phyloP scores from a whole-genome alignment of 2,329 filamentous ascomycete genomes.

The Paraconiothyrium brasiliense region DNA sequence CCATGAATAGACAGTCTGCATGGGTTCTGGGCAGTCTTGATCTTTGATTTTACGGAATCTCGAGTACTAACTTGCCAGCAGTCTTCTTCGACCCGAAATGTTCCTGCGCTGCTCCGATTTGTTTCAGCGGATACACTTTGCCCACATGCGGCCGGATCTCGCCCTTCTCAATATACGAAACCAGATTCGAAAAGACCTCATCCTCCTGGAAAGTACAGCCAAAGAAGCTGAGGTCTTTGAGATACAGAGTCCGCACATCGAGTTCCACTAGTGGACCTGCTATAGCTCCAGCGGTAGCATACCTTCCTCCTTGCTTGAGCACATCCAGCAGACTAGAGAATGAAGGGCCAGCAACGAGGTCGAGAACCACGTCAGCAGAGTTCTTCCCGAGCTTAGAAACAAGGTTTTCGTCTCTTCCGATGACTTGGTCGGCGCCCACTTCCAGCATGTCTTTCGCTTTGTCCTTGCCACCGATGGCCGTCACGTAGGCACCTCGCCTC shows the following conservation, averaged over 20 bases:
- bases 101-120: conserved; percentile 22
- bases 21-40: background rate
- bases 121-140: conserved; percentile 19
- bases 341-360: conserved; percentile 21
- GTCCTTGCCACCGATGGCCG: conserved; percentile 15
- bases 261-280: conserved; percentile 22
- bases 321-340: conserved; percentile 21
- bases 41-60: conserved; percentile 1
- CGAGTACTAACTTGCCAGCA: conserved; percentile 20
- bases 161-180: conserved; percentile 22
- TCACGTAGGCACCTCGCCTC: conserved; percentile 9
- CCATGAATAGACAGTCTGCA: background rate
- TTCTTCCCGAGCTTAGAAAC: conserved; percentile 14
- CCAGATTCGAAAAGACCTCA: conserved; percentile 21
- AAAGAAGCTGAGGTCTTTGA: conserved; percentile 25
- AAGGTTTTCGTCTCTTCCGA: conserved; percentile 14
- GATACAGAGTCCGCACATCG: conserved; percentile 21
- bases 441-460: conserved; percentile 15
- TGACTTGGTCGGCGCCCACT: conserved; percentile 18
- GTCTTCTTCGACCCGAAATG: conserved; percentile 17
- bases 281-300: conserved; percentile 23
- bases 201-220: conserved; percentile 25
- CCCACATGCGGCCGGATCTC: conserved; percentile 23
- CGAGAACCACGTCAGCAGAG: conserved; percentile 19
- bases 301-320: conserved; percentile 23